phyloP scores from a whole-genome alignment of 208 protist species.

The Crithidia expoeki region DNA sequence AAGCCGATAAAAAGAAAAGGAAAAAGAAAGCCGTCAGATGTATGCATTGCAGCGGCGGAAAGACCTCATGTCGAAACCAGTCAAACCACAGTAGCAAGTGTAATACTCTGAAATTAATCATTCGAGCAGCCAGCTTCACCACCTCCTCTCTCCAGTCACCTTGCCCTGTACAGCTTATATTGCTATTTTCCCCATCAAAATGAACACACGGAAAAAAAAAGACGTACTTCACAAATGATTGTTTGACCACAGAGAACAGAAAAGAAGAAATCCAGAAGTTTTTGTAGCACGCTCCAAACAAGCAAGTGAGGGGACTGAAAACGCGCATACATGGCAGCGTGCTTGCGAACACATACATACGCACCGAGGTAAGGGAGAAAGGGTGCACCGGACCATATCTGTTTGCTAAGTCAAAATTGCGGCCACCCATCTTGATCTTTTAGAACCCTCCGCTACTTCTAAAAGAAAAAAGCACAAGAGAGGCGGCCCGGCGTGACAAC shows the following conservation, averaged over 20 bases:
- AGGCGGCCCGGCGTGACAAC: neutral
- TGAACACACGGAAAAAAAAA: no score
- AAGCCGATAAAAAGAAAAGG: neutral
- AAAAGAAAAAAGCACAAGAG: neutral
- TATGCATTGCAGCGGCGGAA: neutral
- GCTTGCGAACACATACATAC: neutral
- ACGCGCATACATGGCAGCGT: neutral
- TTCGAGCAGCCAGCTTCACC: no score
- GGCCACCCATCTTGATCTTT: neutral
- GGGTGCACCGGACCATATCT: neutral
- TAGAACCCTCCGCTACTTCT: neutral
- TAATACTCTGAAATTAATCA: no score
- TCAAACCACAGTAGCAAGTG: neutral
- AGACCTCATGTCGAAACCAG: neutral
- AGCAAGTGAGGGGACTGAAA: neutral
- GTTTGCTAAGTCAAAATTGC: neutral
- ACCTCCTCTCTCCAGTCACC: no score
- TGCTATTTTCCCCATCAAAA: no score
- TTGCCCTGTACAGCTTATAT: no score
- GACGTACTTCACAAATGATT: neutral
- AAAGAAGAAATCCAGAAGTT: neutral
- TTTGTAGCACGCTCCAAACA: neutral
- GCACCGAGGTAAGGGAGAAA: slow-evolving; percentile 1
- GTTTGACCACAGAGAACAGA: neutral
- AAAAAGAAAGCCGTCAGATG: neutral